Evolutionary conservation across 73 alveolate species (phyloP).

Genomic region (Tetrahymena malaccensis): DNA sequence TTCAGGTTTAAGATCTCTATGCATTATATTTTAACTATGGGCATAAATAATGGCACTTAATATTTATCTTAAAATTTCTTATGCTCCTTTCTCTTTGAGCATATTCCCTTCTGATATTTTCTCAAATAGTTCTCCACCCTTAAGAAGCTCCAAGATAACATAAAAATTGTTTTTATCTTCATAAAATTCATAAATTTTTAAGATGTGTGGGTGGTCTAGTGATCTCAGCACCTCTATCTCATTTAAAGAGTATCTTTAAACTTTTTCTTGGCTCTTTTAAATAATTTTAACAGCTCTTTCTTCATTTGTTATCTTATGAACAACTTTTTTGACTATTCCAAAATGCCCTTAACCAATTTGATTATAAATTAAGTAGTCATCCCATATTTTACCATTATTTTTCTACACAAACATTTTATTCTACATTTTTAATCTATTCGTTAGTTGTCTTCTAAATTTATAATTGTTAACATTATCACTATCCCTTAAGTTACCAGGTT

Average conservation of each 20-base stretch:
- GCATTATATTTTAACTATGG: conserved; percentile 29
- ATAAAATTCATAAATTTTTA: conserved; percentile 22
- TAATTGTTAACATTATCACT: not conserved
- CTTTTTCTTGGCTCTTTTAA: not conserved
- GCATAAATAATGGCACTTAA: conserved; percentile 4
- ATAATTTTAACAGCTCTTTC: not conserved
- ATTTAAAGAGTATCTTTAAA: not conserved
- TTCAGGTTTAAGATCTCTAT: conserved; percentile 38
- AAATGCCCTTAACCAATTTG: not conserved
- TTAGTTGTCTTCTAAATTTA: not conserved
- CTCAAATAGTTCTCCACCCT: conserved; percentile 42
- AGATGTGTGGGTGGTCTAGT: conserved; percentile 29
- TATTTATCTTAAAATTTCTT: not conserved
- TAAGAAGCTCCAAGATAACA: conserved; percentile 17
- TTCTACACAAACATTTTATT: not conserved
- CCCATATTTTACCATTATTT: not conserved
- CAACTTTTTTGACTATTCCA: not conserved
- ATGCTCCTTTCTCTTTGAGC: not conserved
- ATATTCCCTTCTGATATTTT: not conserved
- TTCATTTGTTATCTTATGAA: not conserved
- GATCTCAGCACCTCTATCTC: conserved; percentile 11
- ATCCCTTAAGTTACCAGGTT: not conserved
- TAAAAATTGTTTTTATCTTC: conserved; percentile 19
- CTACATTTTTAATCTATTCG: not conserved
- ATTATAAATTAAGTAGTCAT: not conserved